Percentiles rank a stretch among this genome's conserved stretches.
phyloP scores from a whole-genome alignment of 2,329 filamentous ascomycete genomes.

The Scleromitrula shiraiana region DNA sequence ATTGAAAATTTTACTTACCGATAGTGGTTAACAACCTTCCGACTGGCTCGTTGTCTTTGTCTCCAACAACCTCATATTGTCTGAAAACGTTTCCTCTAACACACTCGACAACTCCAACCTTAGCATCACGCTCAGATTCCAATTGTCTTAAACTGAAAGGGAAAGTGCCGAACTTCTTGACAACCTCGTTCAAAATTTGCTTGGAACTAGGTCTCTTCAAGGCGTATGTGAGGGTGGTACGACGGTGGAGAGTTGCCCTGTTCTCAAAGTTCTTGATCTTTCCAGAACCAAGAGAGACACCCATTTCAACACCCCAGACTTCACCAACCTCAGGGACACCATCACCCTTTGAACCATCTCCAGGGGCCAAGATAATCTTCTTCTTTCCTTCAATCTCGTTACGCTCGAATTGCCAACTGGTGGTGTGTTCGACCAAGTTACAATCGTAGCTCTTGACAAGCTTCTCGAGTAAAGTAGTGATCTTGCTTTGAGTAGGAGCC shows the following conservation, averaged over 20 bases:
- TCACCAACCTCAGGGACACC: conserved; percentile 82
- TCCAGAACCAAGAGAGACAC: conserved; percentile 80
- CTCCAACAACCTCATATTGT: conserved; percentile 92
- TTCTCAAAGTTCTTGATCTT: conserved; percentile 92
- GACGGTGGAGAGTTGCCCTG: conserved; percentile 84
- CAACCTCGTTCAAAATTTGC: conserved; percentile 85
- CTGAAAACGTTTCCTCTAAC: conserved; percentile 87
- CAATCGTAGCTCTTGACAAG: conserved; percentile 84
- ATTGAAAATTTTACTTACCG: conserved; percentile 53
- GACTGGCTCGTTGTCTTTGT: conserved; percentile 81
- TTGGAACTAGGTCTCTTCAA: conserved; percentile 92
- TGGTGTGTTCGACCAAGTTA: conserved; percentile 94
- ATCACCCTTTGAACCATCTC: conserved; percentile 84
- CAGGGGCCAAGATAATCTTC: conserved; percentile 89
- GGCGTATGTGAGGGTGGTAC: conserved; percentile 83
- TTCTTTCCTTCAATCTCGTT: conserved; percentile 95
- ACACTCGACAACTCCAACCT: conserved; percentile 95
- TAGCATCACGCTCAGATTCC: conserved; percentile 88
- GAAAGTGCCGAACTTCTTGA: conserved; percentile 96
- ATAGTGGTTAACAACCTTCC: conserved; percentile 84
- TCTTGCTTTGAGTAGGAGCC: conserved; percentile 76
- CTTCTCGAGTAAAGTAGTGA: conserved; percentile 83
- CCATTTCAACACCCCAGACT: conserved; percentile 96
- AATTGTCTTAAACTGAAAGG: conserved; percentile 96
- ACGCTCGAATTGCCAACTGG: conserved; percentile 90